Conservation (phyloP, 495 filamentous ascomycete genomes). For the Penicillium steckii region DNA sequence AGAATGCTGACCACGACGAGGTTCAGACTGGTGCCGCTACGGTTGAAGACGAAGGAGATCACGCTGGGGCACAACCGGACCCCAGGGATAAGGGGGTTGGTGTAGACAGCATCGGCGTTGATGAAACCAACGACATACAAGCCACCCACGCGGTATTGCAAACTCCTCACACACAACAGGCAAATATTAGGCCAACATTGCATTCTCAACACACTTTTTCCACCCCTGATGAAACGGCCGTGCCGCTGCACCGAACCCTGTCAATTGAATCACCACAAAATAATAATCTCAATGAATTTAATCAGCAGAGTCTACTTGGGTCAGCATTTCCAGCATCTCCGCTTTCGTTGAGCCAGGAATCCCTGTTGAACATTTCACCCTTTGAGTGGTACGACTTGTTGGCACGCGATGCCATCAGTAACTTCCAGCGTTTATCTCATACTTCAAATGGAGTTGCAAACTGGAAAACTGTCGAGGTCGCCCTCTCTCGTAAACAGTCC, state of each 20-base stretch:
- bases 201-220: not conserved
- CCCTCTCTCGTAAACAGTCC: not conserved
- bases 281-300: not conserved
- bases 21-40: not conserved
- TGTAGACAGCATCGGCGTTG: not conserved
- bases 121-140: not conserved
- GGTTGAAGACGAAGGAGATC: not conserved
- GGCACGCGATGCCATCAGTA: slow-evolving; percentile 18
- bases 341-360: slow-evolving; percentile 6
- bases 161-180: not conserved
- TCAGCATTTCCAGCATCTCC: slow-evolving; percentile 10
- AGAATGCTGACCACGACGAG: not conserved
- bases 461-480: slow-evolving; percentile 1
- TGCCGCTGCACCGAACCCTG: not conserved
- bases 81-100: not conserved
- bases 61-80: not conserved
- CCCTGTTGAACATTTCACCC: slow-evolving; percentile 14
- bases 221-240: not conserved
- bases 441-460: not conserved
- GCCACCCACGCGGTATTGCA: not conserved
- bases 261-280: not conserved
- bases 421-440: slow-evolving; percentile 1
- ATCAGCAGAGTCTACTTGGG: not conserved
- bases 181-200: not conserved
- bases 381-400: slow-evolving; percentile 18